These are phyloP conservation scores for Lentinula aciculospora DNA, from an alignment of 768 basidiomycete species.

Conservation along the genomic window DNA sequence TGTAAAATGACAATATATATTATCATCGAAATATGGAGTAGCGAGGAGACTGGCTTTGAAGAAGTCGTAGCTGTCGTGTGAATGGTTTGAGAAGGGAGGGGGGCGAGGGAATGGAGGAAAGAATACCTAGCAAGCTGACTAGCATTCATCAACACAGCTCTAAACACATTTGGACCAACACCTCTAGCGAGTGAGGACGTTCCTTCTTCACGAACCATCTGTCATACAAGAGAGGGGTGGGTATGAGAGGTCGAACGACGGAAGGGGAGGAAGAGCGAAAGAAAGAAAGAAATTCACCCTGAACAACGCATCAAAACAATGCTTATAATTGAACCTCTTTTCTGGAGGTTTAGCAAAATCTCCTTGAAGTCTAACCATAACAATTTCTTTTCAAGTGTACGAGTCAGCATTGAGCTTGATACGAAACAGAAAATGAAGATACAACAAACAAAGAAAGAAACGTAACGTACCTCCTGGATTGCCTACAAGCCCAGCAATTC, in stretches of 20 bases:
- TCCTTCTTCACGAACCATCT: constrained; percentile 91
- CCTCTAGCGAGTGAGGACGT: constrained; percentile 70
- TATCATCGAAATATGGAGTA: constrained; percentile 70
- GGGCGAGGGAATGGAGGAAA: neutral
- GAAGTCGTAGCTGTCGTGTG: constrained; percentile 85
- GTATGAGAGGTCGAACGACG: neutral
- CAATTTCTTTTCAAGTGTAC: constrained; percentile 43
- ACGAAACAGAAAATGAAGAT: too few species aligned
- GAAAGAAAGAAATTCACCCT: constrained; percentile 48
- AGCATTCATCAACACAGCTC: constrained; percentile 86
- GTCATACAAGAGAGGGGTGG: constrained; percentile 6
- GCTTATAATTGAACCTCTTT: constrained; percentile 86
- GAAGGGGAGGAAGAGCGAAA: neutral
- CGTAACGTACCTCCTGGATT: constrained; percentile 68
- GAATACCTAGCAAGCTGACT: constrained; percentile 76
- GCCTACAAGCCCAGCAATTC: constrained; percentile 82
- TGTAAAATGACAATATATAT: constrained; percentile 77
- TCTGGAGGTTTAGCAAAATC: constrained; percentile 87
- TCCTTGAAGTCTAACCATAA: constrained; percentile 86
- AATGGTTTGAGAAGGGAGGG: neutral
- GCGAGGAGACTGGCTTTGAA: constrained; percentile 83
- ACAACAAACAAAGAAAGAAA: neutral
- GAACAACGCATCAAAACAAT: constrained; percentile 84
- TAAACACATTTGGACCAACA: constrained; percentile 78
- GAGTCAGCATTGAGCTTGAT: too few species aligned